Conservation (phyloP, 1,139 yeast species). For the Yamadazyma friedrichii region DNA sequence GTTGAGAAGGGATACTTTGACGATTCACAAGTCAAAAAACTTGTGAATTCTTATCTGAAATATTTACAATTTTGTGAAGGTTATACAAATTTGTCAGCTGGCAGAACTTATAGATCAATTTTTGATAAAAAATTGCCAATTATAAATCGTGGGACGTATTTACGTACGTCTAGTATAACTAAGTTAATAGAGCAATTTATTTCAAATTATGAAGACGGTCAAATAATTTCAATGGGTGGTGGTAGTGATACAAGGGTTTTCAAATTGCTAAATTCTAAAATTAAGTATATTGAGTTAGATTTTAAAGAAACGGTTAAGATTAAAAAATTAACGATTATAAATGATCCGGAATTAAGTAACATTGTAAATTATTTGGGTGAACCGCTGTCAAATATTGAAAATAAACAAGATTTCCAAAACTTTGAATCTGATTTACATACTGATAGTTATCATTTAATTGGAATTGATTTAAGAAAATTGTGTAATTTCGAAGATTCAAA, state of each 20-base stretch:
- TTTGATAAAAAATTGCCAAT: conserved; percentile 67
- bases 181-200: conserved; percentile 51
- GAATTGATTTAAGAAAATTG: conserved; percentile 52
- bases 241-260: conserved; percentile 91
- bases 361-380: conserved; percentile 17
- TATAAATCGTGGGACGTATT: conserved; percentile 78
- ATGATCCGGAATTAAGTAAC: conserved; percentile 21
- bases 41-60: conserved; percentile 42
- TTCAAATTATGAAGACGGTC: conserved; percentile 34
- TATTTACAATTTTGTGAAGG: conserved; percentile 40
- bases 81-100: conserved; percentile 38
- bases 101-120: conserved; percentile 39
- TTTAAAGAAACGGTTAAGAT: conserved; percentile 60
- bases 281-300: conserved; percentile 72
- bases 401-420: conserved; percentile 24
- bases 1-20: conserved; percentile 50
- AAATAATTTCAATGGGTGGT: conserved; percentile 85
- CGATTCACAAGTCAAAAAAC: conserved; percentile 48
- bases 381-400: conserved; percentile 7
- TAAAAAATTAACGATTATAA: conserved; percentile 56
- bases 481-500: conserved; percentile 1
- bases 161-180: conserved; percentile 68
- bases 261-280: conserved; percentile 24
- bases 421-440: conserved; percentile 40
- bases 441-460: conserved; percentile 49